These are phyloP conservation scores for Leersia perrieri DNA, from an alignment of 176 grass and related monocot species.

Conservation along the genomic window DNA sequence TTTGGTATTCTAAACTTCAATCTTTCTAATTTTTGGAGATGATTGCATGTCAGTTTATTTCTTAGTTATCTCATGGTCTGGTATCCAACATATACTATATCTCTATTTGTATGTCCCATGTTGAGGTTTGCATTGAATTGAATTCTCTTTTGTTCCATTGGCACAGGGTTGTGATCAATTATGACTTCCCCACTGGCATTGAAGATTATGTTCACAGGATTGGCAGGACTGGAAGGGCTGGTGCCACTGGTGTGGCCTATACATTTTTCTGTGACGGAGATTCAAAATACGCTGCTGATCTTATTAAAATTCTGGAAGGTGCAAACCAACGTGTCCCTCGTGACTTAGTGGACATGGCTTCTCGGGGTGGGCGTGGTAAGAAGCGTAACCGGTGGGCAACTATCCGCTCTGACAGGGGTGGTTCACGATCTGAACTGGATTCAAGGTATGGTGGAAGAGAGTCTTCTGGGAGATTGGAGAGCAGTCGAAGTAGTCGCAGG, in stretches of 20 bases:
- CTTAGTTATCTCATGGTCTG: neutral
- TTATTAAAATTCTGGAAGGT: constrained; percentile 87
- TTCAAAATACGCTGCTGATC: constrained; percentile 79
- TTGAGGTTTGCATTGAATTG: neutral
- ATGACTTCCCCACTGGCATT: constrained; percentile 95
- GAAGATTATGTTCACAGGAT: constrained; percentile 99
- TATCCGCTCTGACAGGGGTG: constrained; percentile 40
- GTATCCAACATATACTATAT: neutral
- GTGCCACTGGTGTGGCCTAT: constrained; percentile 89
- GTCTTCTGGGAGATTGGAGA: constrained; percentile 49
- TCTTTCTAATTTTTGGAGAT: neutral
- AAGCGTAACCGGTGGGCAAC: constrained; percentile 44
- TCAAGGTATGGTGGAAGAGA: constrained; percentile 45
- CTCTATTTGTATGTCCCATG: neutral
- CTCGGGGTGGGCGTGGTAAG: constrained; percentile 55
- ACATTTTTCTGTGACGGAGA: constrained; percentile 93
- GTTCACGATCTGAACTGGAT: constrained; percentile 43
- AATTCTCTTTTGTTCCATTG: constrained; percentile 19
- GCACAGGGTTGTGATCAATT: constrained; percentile 89
- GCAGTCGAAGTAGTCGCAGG: constrained; percentile 40
- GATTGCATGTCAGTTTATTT: neutral
- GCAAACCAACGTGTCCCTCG: constrained; percentile 77
- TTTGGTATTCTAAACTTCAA: neutral
- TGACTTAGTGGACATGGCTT: constrained; percentile 75
- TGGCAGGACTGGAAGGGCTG: constrained; percentile 87